phyloP scores from a whole-genome alignment of 257 asterid genomes.

The Ballota nigra region DNA sequence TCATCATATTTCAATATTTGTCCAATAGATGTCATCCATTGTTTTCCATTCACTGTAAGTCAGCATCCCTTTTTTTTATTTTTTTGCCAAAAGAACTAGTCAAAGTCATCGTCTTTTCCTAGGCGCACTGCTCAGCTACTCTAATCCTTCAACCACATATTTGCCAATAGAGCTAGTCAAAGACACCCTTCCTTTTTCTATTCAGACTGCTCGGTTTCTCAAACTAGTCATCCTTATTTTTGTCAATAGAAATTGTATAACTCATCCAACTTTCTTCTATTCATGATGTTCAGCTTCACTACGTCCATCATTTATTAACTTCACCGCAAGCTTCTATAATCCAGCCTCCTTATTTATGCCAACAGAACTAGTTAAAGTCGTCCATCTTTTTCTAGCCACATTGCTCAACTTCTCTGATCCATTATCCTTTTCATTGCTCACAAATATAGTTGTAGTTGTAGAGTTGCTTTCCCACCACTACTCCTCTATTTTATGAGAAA shows the following conservation, averaged over 20 bases:
- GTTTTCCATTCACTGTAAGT: too few relatives aligned
- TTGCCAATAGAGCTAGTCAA: neutral
- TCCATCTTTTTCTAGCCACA: neutral
- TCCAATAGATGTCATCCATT: too few relatives aligned
- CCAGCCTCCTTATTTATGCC: neutral
- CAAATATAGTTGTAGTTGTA: constrained; percentile 6
- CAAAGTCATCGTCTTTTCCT: too few relatives aligned
- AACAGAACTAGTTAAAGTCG: neutral
- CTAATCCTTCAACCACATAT: neutral
- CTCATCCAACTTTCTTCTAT: too few relatives aligned
- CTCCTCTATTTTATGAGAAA: too few relatives aligned
- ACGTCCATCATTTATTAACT: neutral
- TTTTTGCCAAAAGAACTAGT: too few relatives aligned
- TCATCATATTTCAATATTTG: too few relatives aligned
- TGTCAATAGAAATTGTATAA: neutral
- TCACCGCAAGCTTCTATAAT: neutral
- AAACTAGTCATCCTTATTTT: neutral
- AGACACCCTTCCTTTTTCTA: neutral
- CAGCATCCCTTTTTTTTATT: too few relatives aligned
- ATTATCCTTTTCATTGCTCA: neutral
- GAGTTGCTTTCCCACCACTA: too few relatives aligned
- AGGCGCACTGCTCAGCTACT: too few relatives aligned
- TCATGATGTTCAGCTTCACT: too few relatives aligned
- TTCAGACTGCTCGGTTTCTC: neutral
- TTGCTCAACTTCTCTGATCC: neutral